Evolutionary conservation across 495 filamentous ascomycete species (phyloP).

Genomic region (Lasiosphaeris hirsuta): DNA sequence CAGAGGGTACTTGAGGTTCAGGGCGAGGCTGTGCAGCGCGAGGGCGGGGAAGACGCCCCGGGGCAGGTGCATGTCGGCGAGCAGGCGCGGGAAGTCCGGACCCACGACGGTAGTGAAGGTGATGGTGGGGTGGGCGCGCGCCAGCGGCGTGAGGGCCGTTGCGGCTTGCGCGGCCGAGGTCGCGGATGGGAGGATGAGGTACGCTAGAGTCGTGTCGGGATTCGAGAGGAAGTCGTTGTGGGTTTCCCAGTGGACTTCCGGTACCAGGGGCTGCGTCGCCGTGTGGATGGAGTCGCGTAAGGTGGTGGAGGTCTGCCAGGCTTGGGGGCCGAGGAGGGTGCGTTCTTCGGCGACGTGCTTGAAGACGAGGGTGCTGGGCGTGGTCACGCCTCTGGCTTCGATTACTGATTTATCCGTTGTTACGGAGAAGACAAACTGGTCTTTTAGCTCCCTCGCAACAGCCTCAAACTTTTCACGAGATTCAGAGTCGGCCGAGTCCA

Average conservation of each 20-base stretch:
- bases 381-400: not conserved
- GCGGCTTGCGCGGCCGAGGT: too few species aligned
- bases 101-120: constrained; percentile 1
- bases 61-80: constrained; percentile 2
- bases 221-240: not conserved
- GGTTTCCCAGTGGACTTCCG: not conserved
- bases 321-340: not conserved
- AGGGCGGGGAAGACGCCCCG: not conserved
- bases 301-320: not conserved
- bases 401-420: not conserved
- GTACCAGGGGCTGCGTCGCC: not conserved
- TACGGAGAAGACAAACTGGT: not conserved
- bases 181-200: not conserved
- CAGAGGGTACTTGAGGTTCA: constrained; percentile 7
- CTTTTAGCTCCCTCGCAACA: not conserved
- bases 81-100: not conserved
- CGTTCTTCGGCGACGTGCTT: not conserved
- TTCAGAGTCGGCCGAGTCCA: not conserved
- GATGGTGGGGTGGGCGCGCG: constrained; percentile 1
- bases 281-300: not conserved
- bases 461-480: not conserved
- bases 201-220: not conserved
- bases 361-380: not conserved
- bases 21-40: not conserved
- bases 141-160: not conserved